A percentile compares a stretch with the other conserved stretches of the same genome.
Evolutionary conservation across 169 alveolate species (phyloP).

Genomic region (Plasmodium ovale): DNA sequence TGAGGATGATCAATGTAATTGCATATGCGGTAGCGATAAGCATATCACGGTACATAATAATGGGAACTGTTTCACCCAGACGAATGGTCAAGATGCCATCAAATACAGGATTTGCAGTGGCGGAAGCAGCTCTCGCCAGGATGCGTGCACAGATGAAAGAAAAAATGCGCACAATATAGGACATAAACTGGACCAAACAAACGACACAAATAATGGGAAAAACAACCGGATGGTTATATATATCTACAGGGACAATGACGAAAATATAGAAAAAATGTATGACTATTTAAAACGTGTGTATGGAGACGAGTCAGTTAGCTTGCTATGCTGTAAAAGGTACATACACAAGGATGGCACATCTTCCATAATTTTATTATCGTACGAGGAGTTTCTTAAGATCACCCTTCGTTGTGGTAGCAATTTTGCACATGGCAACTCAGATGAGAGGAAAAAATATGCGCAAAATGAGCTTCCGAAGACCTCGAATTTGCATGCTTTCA

Average conservation of each 20-base stretch:
- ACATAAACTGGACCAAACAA: background rate
- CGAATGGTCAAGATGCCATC: too few relatives aligned
- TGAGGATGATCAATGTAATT: too few relatives aligned
- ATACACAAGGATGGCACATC: slow-evolving; percentile 42
- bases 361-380: slow-evolving; percentile 42
- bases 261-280: slow-evolving; percentile 43
- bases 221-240: slow-evolving; percentile 10
- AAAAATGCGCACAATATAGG: background rate
- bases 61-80: too few relatives aligned
- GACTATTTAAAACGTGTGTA: slow-evolving; percentile 34
- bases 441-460: too few relatives aligned
- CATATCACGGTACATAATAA: too few relatives aligned
- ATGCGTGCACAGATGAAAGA: background rate
- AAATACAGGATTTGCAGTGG: too few relatives aligned
- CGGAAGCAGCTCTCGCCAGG: too few relatives aligned
- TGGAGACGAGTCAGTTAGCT: slow-evolving; percentile 13
- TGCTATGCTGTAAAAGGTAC: slow-evolving; percentile 45
- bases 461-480: too few relatives aligned
- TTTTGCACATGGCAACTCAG: too few relatives aligned
- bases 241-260: slow-evolving; percentile 32
- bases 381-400: slow-evolving; percentile 47
- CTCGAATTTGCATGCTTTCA: too few relatives aligned
- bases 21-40: too few relatives aligned
- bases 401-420: too few relatives aligned
- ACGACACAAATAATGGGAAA: background rate